These are phyloP conservation scores for Monosporascus sp. DNA, from an alignment of 2,329 filamentous ascomycete genomes.

Conservation along the genomic window DNA sequence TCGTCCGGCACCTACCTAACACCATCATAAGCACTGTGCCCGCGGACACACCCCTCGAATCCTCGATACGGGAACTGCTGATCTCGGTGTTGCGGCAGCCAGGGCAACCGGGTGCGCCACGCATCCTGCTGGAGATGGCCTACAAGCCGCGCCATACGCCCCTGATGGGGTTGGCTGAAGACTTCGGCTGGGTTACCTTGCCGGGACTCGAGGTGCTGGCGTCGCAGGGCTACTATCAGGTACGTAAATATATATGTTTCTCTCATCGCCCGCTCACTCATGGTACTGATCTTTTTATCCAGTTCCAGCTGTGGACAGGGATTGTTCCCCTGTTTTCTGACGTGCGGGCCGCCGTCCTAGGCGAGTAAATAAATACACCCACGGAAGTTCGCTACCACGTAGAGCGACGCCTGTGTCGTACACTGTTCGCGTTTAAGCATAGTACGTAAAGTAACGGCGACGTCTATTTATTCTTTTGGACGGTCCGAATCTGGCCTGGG, in stretches of 20 bases:
- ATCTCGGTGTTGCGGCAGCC: conserved; percentile 41
- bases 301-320: conserved; percentile 82
- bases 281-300: conserved; percentile 17
- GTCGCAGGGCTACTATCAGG: conserved; percentile 85
- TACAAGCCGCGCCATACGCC: conserved; percentile 84
- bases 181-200: conserved; percentile 75
- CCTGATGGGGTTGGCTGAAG: conserved; percentile 76
- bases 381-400: background rate
- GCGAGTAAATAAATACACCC: conserved; percentile 17
- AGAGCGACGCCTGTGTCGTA: no score
- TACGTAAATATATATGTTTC: conserved; percentile 33
- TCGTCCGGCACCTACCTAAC: conserved; percentile 45
- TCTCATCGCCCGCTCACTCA: background rate
- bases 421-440: no score
- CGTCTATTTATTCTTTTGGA: no score
- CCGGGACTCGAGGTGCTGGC: conserved; percentile 84
- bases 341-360: conserved; percentile 57
- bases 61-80: conserved; percentile 61
- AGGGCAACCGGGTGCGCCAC: conserved; percentile 31
- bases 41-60: conserved; percentile 77
- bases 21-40: conserved; percentile 90
- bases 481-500: no score
- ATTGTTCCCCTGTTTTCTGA: conserved; percentile 68
- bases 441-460: no score
- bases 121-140: conserved; percentile 86